Conservation (phyloP, 1,284 basidiomycete species). For the Ganoderma lucidum region DNA sequence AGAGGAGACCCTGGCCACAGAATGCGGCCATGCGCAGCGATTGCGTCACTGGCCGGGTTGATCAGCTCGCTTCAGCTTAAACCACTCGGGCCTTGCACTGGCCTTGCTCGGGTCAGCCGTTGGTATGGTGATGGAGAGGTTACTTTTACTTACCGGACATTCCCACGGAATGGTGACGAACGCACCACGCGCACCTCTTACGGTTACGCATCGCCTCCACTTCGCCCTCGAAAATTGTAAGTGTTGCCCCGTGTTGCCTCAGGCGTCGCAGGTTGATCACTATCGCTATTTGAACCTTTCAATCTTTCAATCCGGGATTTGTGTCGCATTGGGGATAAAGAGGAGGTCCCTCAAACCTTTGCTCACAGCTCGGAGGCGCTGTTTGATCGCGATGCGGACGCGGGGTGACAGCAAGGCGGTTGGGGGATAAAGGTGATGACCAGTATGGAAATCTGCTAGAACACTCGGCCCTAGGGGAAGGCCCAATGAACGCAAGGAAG, state of each 20-base stretch:
- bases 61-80: neutral
- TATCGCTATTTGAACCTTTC: neutral
- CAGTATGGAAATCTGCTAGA: neutral
- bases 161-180: neutral
- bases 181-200: neutral
- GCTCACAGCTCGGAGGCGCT: neutral
- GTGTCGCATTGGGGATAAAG: neutral
- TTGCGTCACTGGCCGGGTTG: neutral
- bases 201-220: neutral
- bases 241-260: neutral
- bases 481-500: neutral
- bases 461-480: neutral
- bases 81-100: neutral
- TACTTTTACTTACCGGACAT: neutral
- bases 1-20: neutral
- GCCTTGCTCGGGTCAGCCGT: neutral
- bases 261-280: neutral
- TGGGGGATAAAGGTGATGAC: slow-evolving; percentile 5
- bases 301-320: neutral
- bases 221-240: neutral
- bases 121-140: neutral
- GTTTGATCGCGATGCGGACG: neutral
- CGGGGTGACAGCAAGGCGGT: neutral
- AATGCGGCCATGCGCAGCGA: neutral
- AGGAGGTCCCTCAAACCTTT: slow-evolving; percentile 4